Evolutionary conservation across 1,284 basidiomycete genomes (phyloP), one percentile per base, ranked within the genome.

Genomic region (Boletus semigastroideus): DNA sequence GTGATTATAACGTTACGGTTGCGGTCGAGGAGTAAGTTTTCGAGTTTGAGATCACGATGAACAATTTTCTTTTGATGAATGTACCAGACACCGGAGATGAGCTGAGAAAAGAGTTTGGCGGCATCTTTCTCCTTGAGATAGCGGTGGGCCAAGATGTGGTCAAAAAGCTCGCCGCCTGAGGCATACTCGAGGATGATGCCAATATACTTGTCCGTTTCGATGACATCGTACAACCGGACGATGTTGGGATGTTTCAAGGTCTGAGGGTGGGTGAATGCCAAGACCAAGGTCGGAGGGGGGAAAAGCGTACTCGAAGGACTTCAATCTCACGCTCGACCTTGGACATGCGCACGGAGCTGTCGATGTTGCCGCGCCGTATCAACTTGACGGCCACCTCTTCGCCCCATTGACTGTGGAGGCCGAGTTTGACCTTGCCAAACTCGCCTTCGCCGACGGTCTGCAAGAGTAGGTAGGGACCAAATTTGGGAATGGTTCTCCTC

Each of bases 301-400:
- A 46, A 42, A 34, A 5, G 77, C 86, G 62, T 68, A 97, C 94
- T 76, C 90, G 86, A 51, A 99, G 78, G 17, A 99, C 95, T 64
- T 97, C 93, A 60, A 99, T 99, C 75, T 99, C 97, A 52, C 97
- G 82, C 70, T 97, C 92, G 30, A 99, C 94, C 74, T 99, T 99
- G 62, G 86, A 88, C 82, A 97, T 92, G 50, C 94, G 82, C 19
- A 90, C 82, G 31, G 86, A 80, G 49, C 84, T 87, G 61, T 97
- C 95, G 54, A 99, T 86, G 70, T 91, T 97, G 31, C 94, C 94
- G 44, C 94, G 78, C 55, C 95, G 85, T 66, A 99, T 98, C 58
- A 99, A 80, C 77, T 99, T 99, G 69, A 99, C 94, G 14, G 97
- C 97, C n/a, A 98, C 95, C 70, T 99, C 96, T 70, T 98, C 95